These are phyloP conservation scores for Saksenaea vasiformis DNA, from an alignment of 371 early-diverging fungal species.

Conservation along the genomic window DNA sequence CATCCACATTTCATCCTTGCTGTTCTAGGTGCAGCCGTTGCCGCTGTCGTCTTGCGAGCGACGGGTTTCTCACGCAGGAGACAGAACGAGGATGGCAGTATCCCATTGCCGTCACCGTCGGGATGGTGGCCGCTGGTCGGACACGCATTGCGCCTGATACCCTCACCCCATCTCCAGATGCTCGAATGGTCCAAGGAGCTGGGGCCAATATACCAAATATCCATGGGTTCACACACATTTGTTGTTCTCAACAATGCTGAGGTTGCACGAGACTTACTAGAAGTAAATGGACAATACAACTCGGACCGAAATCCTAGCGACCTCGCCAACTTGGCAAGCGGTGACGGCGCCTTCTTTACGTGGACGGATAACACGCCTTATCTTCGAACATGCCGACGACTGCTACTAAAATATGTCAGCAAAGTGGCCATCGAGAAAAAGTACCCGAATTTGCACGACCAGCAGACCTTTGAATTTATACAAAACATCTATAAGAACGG, in stretches of 20 bases:
- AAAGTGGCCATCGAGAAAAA: not conserved
- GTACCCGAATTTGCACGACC: not conserved
- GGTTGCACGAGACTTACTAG: not conserved
- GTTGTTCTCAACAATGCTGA: not conserved
- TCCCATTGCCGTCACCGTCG: not conserved
- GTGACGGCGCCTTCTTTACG: not conserved
- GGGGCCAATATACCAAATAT: not conserved
- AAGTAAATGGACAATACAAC: not conserved
- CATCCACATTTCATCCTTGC: no score
- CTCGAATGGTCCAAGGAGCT: not conserved
- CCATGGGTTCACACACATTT: not conserved
- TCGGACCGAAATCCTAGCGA: not conserved
- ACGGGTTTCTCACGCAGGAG: no score
- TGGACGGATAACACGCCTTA: not conserved
- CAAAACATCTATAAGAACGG: not conserved
- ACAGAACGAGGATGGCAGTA: no score
- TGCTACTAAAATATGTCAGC: not conserved
- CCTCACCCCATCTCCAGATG: conserved; percentile 1
- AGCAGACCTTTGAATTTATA: not conserved
- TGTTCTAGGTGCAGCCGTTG: no score
- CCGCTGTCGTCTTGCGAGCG: no score
- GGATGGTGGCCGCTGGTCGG: not conserved
- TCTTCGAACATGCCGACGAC: not conserved
- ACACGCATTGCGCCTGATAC: not conserved
- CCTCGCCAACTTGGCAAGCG: not conserved